These are phyloP conservation scores for Naganishia sp. DNA, from an alignment of 1,284 basidiomycete species.

Conservation along the genomic window DNA sequence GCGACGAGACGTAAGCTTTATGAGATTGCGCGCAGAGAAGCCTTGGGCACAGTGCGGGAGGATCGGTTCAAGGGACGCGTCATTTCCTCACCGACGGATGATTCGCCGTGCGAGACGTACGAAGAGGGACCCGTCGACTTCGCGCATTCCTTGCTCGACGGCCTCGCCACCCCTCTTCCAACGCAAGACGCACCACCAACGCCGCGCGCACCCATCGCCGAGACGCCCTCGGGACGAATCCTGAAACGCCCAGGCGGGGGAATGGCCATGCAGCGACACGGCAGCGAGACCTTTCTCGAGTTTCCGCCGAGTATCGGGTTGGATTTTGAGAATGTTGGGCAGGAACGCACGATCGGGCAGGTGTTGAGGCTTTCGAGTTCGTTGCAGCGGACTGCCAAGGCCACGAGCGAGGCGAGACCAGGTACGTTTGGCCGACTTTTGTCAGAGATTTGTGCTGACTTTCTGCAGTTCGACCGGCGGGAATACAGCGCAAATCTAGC, in stretches of 20 bases:
- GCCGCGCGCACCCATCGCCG: background rate
- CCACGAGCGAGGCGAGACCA: constrained; percentile 7
- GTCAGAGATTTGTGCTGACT: background rate
- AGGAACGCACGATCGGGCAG: constrained; percentile 8
- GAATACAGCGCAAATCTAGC: constrained; percentile 32
- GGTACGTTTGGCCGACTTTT: background rate
- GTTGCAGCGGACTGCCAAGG: constrained; percentile 7
- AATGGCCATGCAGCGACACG: constrained; percentile 26
- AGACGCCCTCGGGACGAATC: constrained; percentile 15
- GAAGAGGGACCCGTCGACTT: background rate
- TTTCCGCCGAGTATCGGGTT: constrained; percentile 4
- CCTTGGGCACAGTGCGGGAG: constrained; percentile 30
- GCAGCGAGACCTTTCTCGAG: constrained; percentile 26
- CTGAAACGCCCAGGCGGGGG: constrained; percentile 14
- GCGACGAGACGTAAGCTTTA: constrained; percentile 47
- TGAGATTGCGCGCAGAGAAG: constrained; percentile 42
- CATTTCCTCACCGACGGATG: background rate
- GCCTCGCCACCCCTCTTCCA: background rate
- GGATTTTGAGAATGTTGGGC: background rate
- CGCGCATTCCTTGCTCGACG: background rate
- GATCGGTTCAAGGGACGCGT: constrained; percentile 34
- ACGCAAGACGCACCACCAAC: background rate
- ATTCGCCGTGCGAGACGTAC: background rate
- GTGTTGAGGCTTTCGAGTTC: constrained; percentile 26
- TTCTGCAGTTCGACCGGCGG: background rate